Evolutionary conservation across 2,329 filamentous ascomycete species (phyloP), one percentile per base, ranked within the genome.

Genomic region (Cladosporium sp.): DNA sequence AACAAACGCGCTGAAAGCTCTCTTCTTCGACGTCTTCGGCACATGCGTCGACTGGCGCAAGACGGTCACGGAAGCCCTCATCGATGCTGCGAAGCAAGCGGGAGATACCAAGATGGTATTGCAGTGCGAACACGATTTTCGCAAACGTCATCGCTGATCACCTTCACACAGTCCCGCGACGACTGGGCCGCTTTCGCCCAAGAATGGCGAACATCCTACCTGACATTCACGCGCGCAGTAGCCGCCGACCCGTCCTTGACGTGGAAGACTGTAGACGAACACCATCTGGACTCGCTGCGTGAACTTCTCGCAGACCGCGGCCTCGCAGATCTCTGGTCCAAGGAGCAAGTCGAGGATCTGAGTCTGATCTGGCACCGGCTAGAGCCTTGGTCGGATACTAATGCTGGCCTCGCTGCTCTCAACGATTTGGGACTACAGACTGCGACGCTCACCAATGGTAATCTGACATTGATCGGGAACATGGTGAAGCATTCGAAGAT

Each of bases 41-140:
- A 95, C 92, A 1, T 87, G 89, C 68, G 91, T 95, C 55, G 85
- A 94, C 80, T 94, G 91, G 91, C 88, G 91, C 65, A 81, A 81
- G 46, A 86, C 87, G 1, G 86, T 95, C 23, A 85, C 83, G 16
- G 79, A 82, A 10, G 85, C 86, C 63, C 83, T 95, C 57, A 75
- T 78, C 28, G 73, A 80, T 12, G 81, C 82, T 46, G 84, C 86
- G 16, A 76, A 77, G 67, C 70, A 71, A 49, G 33, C 58, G 2
- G 57, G 56, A 16, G 58, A 62, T 18, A 62, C 44, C 5, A 62
- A 26, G n/a, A 62, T 59, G 64, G 58, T 65, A 53, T 3, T 10
- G 5, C 8, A 26, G 4, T 2, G 12, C n/a, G 10, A 12, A 35
- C 37, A 23, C 44, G 29, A 53, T 35, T 2, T 10, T 26, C 18